Base-by-base conservation (phyloP, 2,329 filamentous ascomycete genomes). In the Fusarium clavum region DNA sequence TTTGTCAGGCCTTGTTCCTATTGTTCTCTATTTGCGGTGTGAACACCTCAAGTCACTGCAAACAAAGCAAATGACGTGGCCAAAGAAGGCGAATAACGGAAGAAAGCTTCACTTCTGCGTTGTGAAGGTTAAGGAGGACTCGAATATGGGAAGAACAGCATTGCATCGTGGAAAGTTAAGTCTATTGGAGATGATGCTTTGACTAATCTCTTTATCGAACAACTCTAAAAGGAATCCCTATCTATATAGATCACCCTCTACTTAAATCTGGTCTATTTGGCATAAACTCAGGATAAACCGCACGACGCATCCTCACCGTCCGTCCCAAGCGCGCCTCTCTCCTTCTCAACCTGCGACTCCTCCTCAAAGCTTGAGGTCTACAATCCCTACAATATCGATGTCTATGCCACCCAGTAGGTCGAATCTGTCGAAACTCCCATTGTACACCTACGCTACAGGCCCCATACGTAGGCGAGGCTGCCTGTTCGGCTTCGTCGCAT, bases 361-460 rank as follows among this genome's bases (percentile, higher is more conserved):
- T 27, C 29, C 58, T 61, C 5, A 38, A 12, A 3, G 14, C 29
- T 18, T 8, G 13, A 14, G 41, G 48, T 16, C 67, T 70, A 11
- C 67, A 71, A 12, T 10, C 25, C 16, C 30, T 16, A 13, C 67
- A 70, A 20, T 64, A 69, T 18, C 67, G 59, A 8, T 58, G 43
- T 10, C n/a, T 14, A 4, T 27, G 18, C 67, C 67, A 70, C 6
- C 29, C 38, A 2, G 46, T 55, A 13, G 59, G 27, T 1, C 47
- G 40, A 6, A 70, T 59, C n/a, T 41, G 38, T 8, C 59, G 43
- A 16, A 38, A 54, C 11, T 41, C 46, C 63, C 57, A 71, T 20
- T 24, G n/a, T 0, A 61, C 9, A 1, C 58, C 49, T 10, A n/a
- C 6, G 9, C 14, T 24, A 4, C 68, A 70, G 16, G 64, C 32